Percentiles rank a stretch among this genome's conserved stretches.
Conservation (phyloP, 1,284 basidiomycete genomes). For the Apiotrichum brassicae region DNA sequence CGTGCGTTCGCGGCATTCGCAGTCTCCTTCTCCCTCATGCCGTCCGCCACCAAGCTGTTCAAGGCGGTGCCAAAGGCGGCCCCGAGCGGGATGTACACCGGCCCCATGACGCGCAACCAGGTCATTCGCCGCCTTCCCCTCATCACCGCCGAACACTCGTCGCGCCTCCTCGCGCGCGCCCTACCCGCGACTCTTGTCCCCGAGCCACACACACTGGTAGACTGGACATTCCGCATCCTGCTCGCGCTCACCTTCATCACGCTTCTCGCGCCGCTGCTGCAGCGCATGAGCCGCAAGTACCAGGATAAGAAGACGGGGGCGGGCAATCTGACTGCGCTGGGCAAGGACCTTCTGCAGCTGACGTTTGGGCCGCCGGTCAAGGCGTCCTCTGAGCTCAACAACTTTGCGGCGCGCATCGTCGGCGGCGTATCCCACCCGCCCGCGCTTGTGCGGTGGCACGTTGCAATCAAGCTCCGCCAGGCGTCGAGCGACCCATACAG, state of each 20-base stretch:
- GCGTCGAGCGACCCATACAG: slow-evolving; percentile 29
- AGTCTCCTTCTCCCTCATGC: slow-evolving; percentile 37
- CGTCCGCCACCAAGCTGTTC: slow-evolving; percentile 30
- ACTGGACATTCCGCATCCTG: slow-evolving; percentile 38
- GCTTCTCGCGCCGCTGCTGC: slow-evolving; percentile 25
- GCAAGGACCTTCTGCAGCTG: slow-evolving; percentile 19
- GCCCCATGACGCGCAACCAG: slow-evolving; percentile 19
- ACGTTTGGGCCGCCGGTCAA: slow-evolving; percentile 1
- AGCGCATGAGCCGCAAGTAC: slow-evolving; percentile 12
- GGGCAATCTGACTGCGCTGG: slow-evolving; percentile 12
- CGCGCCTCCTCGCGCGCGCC: slow-evolving; percentile 29
- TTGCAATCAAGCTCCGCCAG: slow-evolving; percentile 26
- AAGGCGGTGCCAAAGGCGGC: slow-evolving; percentile 8
- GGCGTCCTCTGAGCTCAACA: slow-evolving; percentile 19
- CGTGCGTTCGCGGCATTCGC: slow-evolving; percentile 43
- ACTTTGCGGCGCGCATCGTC: slow-evolving; percentile 27
- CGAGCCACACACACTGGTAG: slow-evolving; percentile 26
- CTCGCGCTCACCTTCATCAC: slow-evolving; percentile 27
- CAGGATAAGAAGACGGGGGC: slow-evolving; percentile 18
- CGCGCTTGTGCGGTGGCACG: slow-evolving; percentile 21
- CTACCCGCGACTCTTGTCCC: slow-evolving; percentile 30
- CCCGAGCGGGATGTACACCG: not conserved
- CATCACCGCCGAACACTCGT: slow-evolving; percentile 40
- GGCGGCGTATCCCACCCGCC: slow-evolving; percentile 26
- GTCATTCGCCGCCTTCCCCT: slow-evolving; percentile 34